Percentiles rank a stretch among this genome's conserved stretches.
Evolutionary conservation across 108 stramenopile species (phyloP).

Genomic region (Cyclotella choctawhatcheeana): DNA sequence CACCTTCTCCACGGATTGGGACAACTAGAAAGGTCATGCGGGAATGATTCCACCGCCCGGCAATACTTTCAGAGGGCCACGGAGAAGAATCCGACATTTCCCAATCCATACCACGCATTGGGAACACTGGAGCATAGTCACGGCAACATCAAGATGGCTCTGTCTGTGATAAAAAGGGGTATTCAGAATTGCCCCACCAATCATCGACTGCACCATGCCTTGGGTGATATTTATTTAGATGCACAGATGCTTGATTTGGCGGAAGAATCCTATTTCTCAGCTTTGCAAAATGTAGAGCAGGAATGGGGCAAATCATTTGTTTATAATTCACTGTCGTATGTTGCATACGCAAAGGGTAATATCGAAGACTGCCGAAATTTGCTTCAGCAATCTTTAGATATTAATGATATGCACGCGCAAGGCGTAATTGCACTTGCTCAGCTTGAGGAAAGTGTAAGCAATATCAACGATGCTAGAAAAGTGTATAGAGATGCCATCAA

Average conservation of each 20-base stretch:
- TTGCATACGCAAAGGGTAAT: constrained; percentile 69
- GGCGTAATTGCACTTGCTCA: constrained; percentile 78
- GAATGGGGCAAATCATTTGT: constrained; percentile 67
- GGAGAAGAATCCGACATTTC: constrained; percentile 57
- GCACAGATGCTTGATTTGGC: constrained; percentile 76
- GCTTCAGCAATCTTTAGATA: constrained; percentile 53
- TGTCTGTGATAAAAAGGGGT: constrained; percentile 67
- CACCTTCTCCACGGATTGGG: constrained; percentile 78
- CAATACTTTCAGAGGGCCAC: constrained; percentile 63
- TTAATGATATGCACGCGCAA: constrained; percentile 73
- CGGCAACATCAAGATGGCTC: constrained; percentile 72
- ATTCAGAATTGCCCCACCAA: constrained; percentile 67
- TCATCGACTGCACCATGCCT: constrained; percentile 83
- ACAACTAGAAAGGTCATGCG: constrained; percentile 54
- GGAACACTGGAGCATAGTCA: constrained; percentile 69
- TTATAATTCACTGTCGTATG: constrained; percentile 67
- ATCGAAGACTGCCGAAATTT: constrained; percentile 55
- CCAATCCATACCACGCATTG: constrained; percentile 82
- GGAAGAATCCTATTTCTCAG: constrained; percentile 61
- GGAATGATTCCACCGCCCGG: constrained; percentile 41
- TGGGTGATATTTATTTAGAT: constrained; percentile 80
- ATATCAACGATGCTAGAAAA: constrained; percentile 62
- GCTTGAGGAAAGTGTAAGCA: constrained; percentile 75
- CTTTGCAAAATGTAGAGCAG: constrained; percentile 55
- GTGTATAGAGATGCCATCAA: constrained; percentile 55